Evolutionary conservation across 176 grass and related monocot species (phyloP).

Genomic region (barley (Hordeum vulgare)): DNA sequence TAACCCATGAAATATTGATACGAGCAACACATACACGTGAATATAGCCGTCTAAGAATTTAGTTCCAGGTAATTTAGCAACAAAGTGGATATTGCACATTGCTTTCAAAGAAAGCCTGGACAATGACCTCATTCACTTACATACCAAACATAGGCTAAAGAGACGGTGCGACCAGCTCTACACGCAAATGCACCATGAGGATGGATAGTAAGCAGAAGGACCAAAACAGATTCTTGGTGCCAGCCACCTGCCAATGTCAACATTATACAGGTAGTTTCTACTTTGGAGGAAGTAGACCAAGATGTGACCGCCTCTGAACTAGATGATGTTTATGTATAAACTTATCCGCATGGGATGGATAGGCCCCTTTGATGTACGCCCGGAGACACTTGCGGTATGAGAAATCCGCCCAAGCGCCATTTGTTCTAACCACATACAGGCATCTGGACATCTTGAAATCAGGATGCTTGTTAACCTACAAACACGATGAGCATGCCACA

Average conservation of each 20-base stretch:
- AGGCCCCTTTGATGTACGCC: conserved; percentile 50
- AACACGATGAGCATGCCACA: background rate
- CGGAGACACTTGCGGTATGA: conserved; percentile 79
- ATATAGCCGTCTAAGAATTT: background rate
- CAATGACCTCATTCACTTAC: background rate
- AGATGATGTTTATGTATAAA: conserved; percentile 51
- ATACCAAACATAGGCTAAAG: background rate
- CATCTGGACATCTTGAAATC: conserved; percentile 49
- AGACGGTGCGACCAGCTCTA: background rate
- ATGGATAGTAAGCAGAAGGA: background rate
- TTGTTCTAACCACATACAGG: conserved; percentile 71
- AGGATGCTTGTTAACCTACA: conserved; percentile 63
- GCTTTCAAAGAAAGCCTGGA: background rate
- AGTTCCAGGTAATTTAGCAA: background rate
- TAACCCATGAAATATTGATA: background rate
- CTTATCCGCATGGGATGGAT: conserved; percentile 50
- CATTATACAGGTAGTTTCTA: background rate
- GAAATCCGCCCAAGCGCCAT: conserved; percentile 64
- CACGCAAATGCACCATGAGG: background rate
- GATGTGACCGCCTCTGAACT: background rate
- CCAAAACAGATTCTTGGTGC: background rate
- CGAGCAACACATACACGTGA: too few relatives aligned
- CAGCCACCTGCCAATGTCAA: background rate
- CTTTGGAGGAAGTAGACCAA: background rate
- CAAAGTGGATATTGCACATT: background rate